A percentile compares a stretch with the other conserved stretches of the same genome.
Evolutionary conservation across 495 filamentous ascomycete genomes (phyloP).

Genomic region (Penicillium ucsense): DNA sequence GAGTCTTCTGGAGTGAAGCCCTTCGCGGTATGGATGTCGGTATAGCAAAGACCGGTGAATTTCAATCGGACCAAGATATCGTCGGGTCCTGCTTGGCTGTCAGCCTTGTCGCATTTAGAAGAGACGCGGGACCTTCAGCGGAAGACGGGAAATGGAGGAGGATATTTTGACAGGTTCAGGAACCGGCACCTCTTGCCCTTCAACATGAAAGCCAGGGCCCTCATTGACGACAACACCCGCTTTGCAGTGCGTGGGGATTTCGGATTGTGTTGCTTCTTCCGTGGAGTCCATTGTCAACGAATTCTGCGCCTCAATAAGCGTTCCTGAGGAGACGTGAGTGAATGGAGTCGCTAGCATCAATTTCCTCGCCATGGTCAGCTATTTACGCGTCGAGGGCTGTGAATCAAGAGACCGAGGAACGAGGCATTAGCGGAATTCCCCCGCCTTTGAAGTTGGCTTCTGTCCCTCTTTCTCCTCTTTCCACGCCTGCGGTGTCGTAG

Average conservation of each 20-base stretch:
- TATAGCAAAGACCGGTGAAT: slow-evolving; percentile 38
- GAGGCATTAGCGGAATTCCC: background rate
- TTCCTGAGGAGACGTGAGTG: too few relatives aligned
- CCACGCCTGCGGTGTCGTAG: too few relatives aligned
- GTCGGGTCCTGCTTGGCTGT: slow-evolving; percentile 25
- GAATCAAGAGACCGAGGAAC: slow-evolving; percentile 1
- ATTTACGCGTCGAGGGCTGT: too few relatives aligned
- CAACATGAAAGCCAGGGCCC: slow-evolving; percentile 42
- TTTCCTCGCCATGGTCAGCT: too few relatives aligned
- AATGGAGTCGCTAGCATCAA: too few relatives aligned
- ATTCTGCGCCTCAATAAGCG: too few relatives aligned
- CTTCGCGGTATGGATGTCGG: slow-evolving; percentile 41
- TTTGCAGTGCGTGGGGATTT: slow-evolving; percentile 44
- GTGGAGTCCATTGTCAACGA: background rate
- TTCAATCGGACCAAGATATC: slow-evolving; percentile 40
- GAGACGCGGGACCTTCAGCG: background rate
- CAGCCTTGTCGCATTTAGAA: too few relatives aligned
- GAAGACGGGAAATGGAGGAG: background rate
- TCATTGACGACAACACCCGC: slow-evolving; percentile 46
- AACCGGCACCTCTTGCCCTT: slow-evolving; percentile 42
- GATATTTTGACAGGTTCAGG: slow-evolving; percentile 37
- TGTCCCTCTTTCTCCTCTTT: too few relatives aligned
- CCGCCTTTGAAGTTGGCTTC: background rate
- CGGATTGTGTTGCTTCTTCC: slow-evolving; percentile 3
- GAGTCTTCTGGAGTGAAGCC: slow-evolving; percentile 33